Conservation (phyloP, 2,329 filamentous ascomycete genomes). For the Venturia nashicola region DNA sequence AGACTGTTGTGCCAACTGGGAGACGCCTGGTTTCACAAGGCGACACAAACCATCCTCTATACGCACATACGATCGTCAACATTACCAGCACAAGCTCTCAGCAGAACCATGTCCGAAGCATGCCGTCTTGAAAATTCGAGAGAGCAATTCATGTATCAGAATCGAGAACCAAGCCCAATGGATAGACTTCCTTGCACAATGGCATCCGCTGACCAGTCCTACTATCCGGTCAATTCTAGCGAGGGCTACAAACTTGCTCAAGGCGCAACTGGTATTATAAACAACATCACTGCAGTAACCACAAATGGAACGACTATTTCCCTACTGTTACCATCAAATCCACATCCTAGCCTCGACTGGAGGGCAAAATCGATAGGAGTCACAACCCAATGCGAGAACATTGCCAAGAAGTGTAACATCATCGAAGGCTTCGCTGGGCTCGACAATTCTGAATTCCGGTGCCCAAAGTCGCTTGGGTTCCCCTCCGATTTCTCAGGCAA, state of each 20-base stretch:
- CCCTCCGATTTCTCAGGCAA: neutral
- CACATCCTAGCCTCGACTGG: neutral
- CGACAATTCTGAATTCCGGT: neutral
- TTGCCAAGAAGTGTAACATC: neutral
- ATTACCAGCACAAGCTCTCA: neutral
- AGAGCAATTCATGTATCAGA: neutral
- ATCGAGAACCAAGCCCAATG: neutral
- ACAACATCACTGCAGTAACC: neutral
- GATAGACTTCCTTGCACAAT: neutral
- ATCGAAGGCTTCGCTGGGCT: neutral
- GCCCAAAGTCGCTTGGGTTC: neutral
- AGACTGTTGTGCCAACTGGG: neutral
- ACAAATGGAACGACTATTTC: neutral
- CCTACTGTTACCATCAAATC: neutral
- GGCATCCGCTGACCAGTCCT: neutral
- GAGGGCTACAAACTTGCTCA: neutral
- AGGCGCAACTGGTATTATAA: neutral
- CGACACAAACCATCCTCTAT: neutral
- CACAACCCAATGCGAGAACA: neutral
- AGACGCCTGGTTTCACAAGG: neutral
- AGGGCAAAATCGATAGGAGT: neutral
- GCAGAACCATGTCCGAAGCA: neutral
- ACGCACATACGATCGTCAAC: neutral
- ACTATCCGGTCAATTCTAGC: neutral
- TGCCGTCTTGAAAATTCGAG: neutral